A percentile compares a stretch with the other conserved stretches of the same genome.
Evolutionary conservation across 2,329 filamentous ascomycete species (phyloP).

Genomic region (Aureobasidium leucospermi): DNA sequence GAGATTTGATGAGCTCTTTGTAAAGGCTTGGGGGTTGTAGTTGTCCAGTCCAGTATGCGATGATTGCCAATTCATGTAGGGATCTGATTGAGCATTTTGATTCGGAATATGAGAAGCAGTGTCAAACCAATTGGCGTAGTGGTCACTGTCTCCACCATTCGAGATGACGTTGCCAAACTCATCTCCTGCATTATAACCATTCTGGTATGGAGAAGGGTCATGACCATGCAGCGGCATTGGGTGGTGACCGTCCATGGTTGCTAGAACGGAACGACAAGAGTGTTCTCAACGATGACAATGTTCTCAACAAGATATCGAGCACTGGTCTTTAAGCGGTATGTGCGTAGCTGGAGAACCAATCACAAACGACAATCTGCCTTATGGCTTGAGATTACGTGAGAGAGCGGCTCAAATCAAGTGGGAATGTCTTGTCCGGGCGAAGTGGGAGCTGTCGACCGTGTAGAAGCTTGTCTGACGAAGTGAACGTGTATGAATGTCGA

Average conservation of each 20-base stretch:
- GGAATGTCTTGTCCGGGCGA: slow-evolving; percentile 12
- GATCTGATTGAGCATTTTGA: slow-evolving; percentile 14
- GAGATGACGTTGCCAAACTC: slow-evolving; percentile 9
- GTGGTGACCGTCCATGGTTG: slow-evolving; percentile 15
- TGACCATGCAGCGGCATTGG: slow-evolving; percentile 23
- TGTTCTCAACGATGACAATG: background rate
- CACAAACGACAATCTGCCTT: slow-evolving; percentile 16
- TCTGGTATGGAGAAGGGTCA: slow-evolving; percentile 19
- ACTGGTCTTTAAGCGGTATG: slow-evolving; percentile 8
- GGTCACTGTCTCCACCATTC: slow-evolving; percentile 11
- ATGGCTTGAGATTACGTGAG: slow-evolving; percentile 13
- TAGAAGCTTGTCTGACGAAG: slow-evolving; percentile 4
- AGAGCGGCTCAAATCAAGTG: slow-evolving; percentile 14
- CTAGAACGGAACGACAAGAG: background rate
- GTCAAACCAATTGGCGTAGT: slow-evolving; percentile 15
- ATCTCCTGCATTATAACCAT: slow-evolving; percentile 19
- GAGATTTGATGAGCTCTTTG: slow-evolving; percentile 17
- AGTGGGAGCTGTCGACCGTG: slow-evolving; percentile 3
- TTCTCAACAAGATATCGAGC: slow-evolving; percentile 1
- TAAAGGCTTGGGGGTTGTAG: slow-evolving; percentile 19
- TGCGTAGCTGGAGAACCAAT: slow-evolving; percentile 7
- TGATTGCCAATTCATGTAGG: slow-evolving; percentile 17
- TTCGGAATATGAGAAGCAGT: slow-evolving; percentile 11
- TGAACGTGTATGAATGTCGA: slow-evolving; percentile 10
- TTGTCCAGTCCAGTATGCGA: slow-evolving; percentile 16